These are phyloP conservation scores for Boletus coccyginus DNA, from an alignment of 768 basidiomycete genomes.

Conservation along the genomic window DNA sequence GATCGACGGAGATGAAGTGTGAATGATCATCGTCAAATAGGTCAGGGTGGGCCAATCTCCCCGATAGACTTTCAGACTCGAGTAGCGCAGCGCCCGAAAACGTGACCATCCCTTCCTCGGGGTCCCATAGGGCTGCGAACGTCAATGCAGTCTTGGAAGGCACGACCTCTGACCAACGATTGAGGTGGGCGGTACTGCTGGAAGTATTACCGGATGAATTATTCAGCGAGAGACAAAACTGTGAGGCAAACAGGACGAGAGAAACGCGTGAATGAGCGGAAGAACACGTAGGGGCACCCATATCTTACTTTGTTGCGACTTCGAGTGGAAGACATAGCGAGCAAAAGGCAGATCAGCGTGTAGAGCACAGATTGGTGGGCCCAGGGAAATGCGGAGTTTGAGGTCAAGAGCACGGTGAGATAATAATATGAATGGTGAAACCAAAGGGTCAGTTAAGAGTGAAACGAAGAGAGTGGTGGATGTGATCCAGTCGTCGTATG, in stretches of 20 bases:
- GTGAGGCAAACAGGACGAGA: neutral
- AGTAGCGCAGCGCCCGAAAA: constrained; percentile 53
- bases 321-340: constrained; percentile 16
- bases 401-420: neutral
- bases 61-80: constrained; percentile 23
- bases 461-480: neutral
- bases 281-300: neutral
- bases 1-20: constrained; percentile 13
- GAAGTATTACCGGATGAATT: constrained; percentile 6
- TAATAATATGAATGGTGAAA: neutral
- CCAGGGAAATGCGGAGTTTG: neutral
- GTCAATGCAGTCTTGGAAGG: constrained; percentile 55
- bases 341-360: neutral
- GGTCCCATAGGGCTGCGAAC: constrained; percentile 61
- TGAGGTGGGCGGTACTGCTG: constrained; percentile 13
- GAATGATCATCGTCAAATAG: constrained; percentile 14
- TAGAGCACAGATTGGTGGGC: neutral
- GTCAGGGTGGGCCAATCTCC: constrained; percentile 6
- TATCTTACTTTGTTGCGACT: constrained; percentile 24
- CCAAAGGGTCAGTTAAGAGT: neutral
- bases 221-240: constrained; percentile 28
- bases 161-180: constrained; percentile 56
- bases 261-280: neutral
- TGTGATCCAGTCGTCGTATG: constrained; percentile 21
- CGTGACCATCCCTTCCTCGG: constrained; percentile 53